Evolutionary conservation across 1,284 basidiomycete species (phyloP), one percentile per base, ranked within the genome.

Genomic region (Cutaneotrichosporon cavernicola): DNA sequence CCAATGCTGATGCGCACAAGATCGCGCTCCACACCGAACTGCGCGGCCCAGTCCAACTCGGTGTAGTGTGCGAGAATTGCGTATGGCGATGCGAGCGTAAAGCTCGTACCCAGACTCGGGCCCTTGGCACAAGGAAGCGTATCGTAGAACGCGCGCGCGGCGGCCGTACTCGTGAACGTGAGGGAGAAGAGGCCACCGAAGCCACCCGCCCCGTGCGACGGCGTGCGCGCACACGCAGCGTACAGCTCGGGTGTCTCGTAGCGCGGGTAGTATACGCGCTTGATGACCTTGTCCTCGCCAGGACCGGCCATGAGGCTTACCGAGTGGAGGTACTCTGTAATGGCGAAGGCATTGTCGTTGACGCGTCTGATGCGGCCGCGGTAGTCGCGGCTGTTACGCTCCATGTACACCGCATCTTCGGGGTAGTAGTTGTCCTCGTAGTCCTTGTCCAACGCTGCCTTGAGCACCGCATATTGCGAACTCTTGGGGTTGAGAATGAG

Each of bases 321-420:
- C 21, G 68, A 82, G 64, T 83, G 85, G n/a, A 99, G 83, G 75
- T 89, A 87, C 62, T 89, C 88, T 73, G 92, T 95, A 56, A 97
- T 83, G 32, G 86, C 86, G 75, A 90, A 88, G 2, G 96, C 85
- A 77, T 97, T 98, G 59, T 81, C 78, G 79, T 99, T 92, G 78
- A 97, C 92, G 62, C 84, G 79, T 63, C 84, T 84, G 69, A 95
- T 86, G 61, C 96, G 90, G 10, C 83, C 82, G 58, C 85, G 83
- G 82, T 97, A 97, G 81, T 97, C 89, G 59, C 96, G 91, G 22
- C 93, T 97, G 81, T 99, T 99, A 70, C 96, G 90, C 79, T 99
- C 96, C 89, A 99, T 91, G 83, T 90, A 97, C 61, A 98, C 88
- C 38, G 92, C 92, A 76, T 99, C 97, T 79, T 96, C 91, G 73